Conservation (phyloP, 768 basidiomycete species). For the Tulasnella sp. region DNA sequence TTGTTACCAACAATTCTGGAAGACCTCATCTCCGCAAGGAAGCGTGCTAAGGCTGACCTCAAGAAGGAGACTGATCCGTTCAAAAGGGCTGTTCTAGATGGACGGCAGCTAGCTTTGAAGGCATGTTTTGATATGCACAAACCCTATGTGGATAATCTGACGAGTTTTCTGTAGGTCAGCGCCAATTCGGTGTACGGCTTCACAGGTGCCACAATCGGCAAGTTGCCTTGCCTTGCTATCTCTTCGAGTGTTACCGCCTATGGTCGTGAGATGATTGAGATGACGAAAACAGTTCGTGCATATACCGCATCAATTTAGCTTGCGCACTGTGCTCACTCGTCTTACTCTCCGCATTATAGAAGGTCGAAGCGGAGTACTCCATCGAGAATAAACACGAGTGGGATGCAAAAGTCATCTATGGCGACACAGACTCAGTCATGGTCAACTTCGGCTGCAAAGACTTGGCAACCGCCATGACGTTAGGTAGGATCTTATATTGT, state of each 20-base stretch:
- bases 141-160: background rate
- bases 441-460: slow-evolving; percentile 90
- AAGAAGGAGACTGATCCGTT: slow-evolving; percentile 97
- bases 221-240: slow-evolving; percentile 89
- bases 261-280: slow-evolving; percentile 98
- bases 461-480: slow-evolving; percentile 73
- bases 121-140: slow-evolving; percentile 30
- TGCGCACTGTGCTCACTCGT: background rate
- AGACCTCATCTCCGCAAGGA: slow-evolving; percentile 86
- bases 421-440: slow-evolving; percentile 99
- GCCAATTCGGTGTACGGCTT: slow-evolving; percentile 99
- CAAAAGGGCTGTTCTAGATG: slow-evolving; percentile 92
- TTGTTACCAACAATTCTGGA: slow-evolving; percentile 85
- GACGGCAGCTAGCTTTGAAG: slow-evolving; percentile 93
- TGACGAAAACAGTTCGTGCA: slow-evolving; percentile 66
- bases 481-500: slow-evolving; percentile 44
- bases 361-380: slow-evolving; percentile 82
- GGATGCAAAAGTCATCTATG: slow-evolving; percentile 92
- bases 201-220: slow-evolving; percentile 94
- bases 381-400: slow-evolving; percentile 74
- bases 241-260: slow-evolving; percentile 94
- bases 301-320: background rate
- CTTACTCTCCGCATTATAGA: slow-evolving; percentile 33
- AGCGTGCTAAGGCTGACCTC: slow-evolving; percentile 88
- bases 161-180: slow-evolving; percentile 52